phyloP scores from a whole-genome alignment of 2,329 filamentous ascomycete genomes.

The Lachnellula subtilissima region DNA sequence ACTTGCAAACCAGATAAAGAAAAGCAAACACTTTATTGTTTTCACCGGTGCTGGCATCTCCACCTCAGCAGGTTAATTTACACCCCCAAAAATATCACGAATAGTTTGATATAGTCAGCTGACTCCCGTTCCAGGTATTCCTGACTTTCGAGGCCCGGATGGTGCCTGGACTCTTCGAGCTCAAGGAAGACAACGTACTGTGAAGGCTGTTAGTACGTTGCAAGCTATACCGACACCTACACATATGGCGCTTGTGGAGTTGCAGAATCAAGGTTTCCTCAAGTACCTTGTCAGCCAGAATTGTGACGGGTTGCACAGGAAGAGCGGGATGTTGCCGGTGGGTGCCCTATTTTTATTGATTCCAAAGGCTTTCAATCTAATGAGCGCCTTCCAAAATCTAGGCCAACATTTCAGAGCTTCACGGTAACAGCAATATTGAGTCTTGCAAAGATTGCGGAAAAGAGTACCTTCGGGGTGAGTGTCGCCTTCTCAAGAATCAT shows the following conservation, averaged over 20 bases:
- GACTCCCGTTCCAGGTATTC: slow-evolving; percentile 34
- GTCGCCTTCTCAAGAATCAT: background rate
- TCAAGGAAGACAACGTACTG: slow-evolving; percentile 35
- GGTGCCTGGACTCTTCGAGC: slow-evolving; percentile 43
- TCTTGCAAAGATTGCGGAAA: slow-evolving; percentile 41
- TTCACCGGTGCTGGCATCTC: slow-evolving; percentile 46
- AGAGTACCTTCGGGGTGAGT: slow-evolving; percentile 39
- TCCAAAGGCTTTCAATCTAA: background rate
- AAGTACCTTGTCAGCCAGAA: slow-evolving; percentile 44
- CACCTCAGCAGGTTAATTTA: slow-evolving; percentile 38
- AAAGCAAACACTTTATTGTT: slow-evolving; percentile 42
- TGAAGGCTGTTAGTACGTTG: slow-evolving; percentile 34
- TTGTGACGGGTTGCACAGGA: slow-evolving; percentile 42
- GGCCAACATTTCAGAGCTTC: slow-evolving; percentile 42
- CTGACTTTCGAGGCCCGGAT: slow-evolving; percentile 44
- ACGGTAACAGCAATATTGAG: slow-evolving; percentile 45
- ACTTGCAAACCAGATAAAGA: slow-evolving; percentile 35
- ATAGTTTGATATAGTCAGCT: background rate
- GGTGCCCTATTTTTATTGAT: slow-evolving; percentile 5
- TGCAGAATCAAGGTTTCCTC: slow-evolving; percentile 38
- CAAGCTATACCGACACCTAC: slow-evolving; percentile 42
- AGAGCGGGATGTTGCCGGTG: slow-evolving; percentile 43
- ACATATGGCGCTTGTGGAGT: slow-evolving; percentile 43
- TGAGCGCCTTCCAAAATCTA: slow-evolving; percentile 14
- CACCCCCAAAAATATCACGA: background rate